Evolutionary conservation across 169 alveolate species (phyloP).

Genomic region (Cryptosporidium viatorum): DNA sequence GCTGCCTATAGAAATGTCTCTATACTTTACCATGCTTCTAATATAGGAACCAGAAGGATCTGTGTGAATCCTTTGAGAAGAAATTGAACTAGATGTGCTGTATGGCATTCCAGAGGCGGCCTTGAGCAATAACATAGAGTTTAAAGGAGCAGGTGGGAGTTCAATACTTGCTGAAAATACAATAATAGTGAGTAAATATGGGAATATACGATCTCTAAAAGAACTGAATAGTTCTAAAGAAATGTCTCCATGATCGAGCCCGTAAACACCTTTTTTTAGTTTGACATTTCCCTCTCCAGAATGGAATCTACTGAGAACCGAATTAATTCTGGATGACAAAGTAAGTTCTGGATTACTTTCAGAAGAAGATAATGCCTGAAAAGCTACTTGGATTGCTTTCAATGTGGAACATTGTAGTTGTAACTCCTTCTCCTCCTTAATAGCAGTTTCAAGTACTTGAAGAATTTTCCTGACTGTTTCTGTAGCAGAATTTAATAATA

Average conservation of each 20-base stretch:
- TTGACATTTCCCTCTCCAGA: conserved; percentile 31
- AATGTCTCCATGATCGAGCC: conserved; percentile 16
- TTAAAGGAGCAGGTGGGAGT: conserved; percentile 66
- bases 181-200: conserved; percentile 47
- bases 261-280: neutral
- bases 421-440: conserved; percentile 60
- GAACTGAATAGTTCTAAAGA: conserved; percentile 54
- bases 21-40: conserved; percentile 68
- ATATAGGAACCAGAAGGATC: conserved; percentile 72
- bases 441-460: conserved; percentile 40
- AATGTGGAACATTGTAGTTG: conserved; percentile 54
- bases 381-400: conserved; percentile 55
- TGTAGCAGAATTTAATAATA: conserved; percentile 46
- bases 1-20: conserved; percentile 55
- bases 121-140: conserved; percentile 47
- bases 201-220: conserved; percentile 64
- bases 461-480: conserved; percentile 47
- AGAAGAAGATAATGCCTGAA: conserved; percentile 33
- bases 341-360: conserved; percentile 47
- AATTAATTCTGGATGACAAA: conserved; percentile 54
- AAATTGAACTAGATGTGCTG: conserved; percentile 59
- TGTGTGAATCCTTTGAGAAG: conserved; percentile 66
- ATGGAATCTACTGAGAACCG: conserved; percentile 13
- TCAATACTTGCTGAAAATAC: conserved; percentile 60
- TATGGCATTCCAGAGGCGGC: conserved; percentile 76